Percentiles rank a stretch among this genome's conserved stretches.
Evolutionary conservation across 345 rosid species (phyloP).

Genomic region (Moricandia moricandioides): DNA sequence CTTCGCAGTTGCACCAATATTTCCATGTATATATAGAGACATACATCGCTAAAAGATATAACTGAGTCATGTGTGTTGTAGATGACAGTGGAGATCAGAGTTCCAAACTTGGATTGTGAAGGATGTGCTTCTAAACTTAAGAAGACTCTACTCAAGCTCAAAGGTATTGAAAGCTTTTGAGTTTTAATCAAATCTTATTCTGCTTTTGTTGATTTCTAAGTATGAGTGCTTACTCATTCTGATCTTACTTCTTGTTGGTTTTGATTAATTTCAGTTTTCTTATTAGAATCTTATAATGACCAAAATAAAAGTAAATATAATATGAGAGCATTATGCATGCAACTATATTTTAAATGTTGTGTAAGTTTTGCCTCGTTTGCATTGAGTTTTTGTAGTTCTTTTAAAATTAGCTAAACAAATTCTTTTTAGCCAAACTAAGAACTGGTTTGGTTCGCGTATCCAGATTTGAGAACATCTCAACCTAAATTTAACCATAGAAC

Average conservation of each 20-base stretch:
- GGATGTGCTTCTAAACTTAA: constrained; percentile 89
- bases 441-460: neutral
- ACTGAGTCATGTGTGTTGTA: constrained; percentile 17
- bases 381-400: neutral
- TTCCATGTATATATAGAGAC: neutral
- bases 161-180: constrained; percentile 48
- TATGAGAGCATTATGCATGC: neutral
- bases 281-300: neutral
- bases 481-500: neutral
- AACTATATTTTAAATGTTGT: neutral
- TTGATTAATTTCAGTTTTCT: neutral
- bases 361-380: neutral
- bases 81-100: constrained; percentile 81
- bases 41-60: neutral
- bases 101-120: constrained; percentile 85
- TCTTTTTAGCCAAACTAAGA: neutral
- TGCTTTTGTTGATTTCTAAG: neutral
- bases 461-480: neutral
- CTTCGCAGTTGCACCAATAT: neutral
- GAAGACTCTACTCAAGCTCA: constrained; percentile 81
- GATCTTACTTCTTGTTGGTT: neutral
- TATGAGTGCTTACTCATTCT: neutral
- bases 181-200: neutral
- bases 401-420: neutral
- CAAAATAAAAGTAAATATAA: neutral